Evolutionary conservation across 140 eudicot genomes (phyloP).

Genomic region (Stevia rebaudiana): DNA sequence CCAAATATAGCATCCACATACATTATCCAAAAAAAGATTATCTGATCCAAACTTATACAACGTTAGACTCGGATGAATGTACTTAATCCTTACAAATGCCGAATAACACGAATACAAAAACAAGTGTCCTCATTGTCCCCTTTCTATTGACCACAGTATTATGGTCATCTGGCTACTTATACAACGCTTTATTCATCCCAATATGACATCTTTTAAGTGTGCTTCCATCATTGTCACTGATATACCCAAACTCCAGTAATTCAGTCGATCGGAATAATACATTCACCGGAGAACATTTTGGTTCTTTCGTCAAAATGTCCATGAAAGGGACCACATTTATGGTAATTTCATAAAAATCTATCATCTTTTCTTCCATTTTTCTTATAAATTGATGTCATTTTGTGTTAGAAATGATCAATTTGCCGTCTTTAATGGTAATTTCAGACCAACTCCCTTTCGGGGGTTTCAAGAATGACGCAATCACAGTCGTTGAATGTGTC

Average conservation of each 20-base stretch:
- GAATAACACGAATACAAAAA: not conserved
- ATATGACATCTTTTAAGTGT: too few relatives aligned
- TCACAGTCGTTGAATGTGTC: constrained; percentile 27
- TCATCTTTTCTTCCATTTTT: not conserved
- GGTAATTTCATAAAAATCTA: constrained; percentile 27
- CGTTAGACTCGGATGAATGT: constrained; percentile 9
- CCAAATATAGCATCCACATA: not conserved
- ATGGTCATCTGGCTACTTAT: not conserved
- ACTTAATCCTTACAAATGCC: not conserved
- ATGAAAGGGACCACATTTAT: constrained; percentile 33
- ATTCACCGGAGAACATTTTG: not conserved
- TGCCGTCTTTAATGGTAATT: not conserved
- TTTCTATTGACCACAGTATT: not conserved
- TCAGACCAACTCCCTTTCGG: constrained; percentile 51
- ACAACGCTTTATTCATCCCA: too few relatives aligned
- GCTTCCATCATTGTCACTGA: too few relatives aligned
- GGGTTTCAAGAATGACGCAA: constrained; percentile 37
- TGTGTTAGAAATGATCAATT: not conserved
- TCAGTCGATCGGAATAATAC: not conserved
- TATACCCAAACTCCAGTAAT: too few relatives aligned
- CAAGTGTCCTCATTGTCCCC: not conserved
- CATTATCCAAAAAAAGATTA: not conserved
- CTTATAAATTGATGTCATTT: not conserved
- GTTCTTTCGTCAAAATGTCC: constrained; percentile 43
- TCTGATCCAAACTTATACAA: not conserved